phyloP scores from a whole-genome alignment of 176 grass and related monocot species.

The Musa beccarii region DNA sequence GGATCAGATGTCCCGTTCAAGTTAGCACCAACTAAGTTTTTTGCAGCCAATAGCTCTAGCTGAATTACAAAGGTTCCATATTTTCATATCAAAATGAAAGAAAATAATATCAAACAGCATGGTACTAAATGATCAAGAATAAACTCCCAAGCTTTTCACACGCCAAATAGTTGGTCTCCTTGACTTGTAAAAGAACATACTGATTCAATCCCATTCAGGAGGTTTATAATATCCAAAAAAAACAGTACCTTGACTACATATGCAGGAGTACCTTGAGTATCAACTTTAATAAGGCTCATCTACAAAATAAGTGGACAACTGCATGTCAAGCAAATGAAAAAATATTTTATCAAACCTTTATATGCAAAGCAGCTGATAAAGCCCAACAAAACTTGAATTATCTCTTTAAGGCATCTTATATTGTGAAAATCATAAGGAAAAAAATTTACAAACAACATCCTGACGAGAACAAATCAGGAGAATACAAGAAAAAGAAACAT shows the following conservation, averaged over 20 bases:
- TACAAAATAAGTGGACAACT: constrained; percentile 45
- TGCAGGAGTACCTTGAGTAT: constrained; percentile 38
- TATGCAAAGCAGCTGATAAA: background rate
- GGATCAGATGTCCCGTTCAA: constrained; percentile 96
- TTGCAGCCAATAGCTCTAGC: constrained; percentile 83
- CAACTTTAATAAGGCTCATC: constrained; percentile 31
- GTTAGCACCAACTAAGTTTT: constrained; percentile 83
- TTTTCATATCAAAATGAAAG: constrained; percentile 16
- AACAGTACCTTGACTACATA: constrained; percentile 74
- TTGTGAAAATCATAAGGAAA: too few species aligned
- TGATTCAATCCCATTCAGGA: background rate
- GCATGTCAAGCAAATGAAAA: constrained; percentile 23
- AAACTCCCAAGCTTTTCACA: background rate
- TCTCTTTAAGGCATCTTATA: too few species aligned
- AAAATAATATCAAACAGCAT: constrained; percentile 7
- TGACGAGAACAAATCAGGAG: too few species aligned
- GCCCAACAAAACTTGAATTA: background rate
- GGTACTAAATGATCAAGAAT: background rate
- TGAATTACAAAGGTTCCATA: constrained; percentile 24
- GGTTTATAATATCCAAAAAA: background rate
- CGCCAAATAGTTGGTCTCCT: constrained; percentile 10
- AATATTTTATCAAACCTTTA: constrained; percentile 7
- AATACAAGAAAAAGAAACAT: too few species aligned
- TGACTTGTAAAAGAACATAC: background rate
- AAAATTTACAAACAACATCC: too few species aligned